Base-by-base conservation (phyloP, 2,329 filamentous ascomycete species). In the Sporothrix pallida region DNA sequence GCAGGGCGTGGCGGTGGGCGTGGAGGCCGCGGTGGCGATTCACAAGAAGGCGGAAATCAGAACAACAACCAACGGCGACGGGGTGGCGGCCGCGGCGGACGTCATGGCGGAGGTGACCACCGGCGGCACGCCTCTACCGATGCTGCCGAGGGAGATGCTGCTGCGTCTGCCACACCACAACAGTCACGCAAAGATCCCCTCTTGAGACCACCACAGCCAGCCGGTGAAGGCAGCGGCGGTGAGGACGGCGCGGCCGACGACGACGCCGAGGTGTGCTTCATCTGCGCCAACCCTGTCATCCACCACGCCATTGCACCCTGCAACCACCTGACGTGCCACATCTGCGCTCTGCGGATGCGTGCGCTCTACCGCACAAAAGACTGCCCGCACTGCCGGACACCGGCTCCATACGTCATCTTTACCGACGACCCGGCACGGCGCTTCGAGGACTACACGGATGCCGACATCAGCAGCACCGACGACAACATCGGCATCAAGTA, bases 261-360 rank as follows among this genome's bases (percentile, higher is more conserved):
- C 44, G 92, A 94, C 73, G 91, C 87, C 37, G 94, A 98, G 76
- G 88, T 98, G 75, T 99, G 96, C 88, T 98, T 98, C 83, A 99
- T 99, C 80, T 99, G 96, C 83, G 95, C 96, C 73, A 97, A 95
- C 77, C 89, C 91, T 1, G 91, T 99, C 67, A 90, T 92, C 68
- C 94, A 98, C 84, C 91, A 93, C 78, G 92, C 95, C 10, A 90
- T 99, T 76, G 91, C 95, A 46, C 95, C 96, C 23, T 99, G 96
- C 83, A 98, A 98, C 82, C 96, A 99, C 83, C 89, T 93, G 73
- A 98, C 95, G 68, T 99, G 96, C 81, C 96, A 99, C 83, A 97
- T 98, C 77, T 99, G 96, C 82, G 92, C 94, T 10, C 84, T 99
- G 78, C 89, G 96, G 74, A 89, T 98, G 89, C 89, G 96, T 78